A percentile compares a stretch with the other conserved stretches of the same genome.
Conservation (phyloP, 2,329 filamentous ascomycete genomes). For the Pestalotiopsis sp. region DNA sequence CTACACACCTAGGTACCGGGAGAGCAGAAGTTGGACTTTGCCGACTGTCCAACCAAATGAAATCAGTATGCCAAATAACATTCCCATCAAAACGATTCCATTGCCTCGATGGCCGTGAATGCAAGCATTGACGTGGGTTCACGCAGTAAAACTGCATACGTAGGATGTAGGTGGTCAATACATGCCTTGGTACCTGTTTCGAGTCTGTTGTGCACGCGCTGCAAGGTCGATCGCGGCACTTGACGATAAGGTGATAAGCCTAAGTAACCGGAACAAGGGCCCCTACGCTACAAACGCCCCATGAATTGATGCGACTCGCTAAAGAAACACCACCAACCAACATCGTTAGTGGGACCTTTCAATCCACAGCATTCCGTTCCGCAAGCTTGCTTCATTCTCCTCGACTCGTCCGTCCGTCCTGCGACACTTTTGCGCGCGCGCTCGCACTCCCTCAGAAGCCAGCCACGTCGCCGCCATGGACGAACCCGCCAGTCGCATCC, state of each 20-base stretch:
- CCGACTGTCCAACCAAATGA: too few relatives aligned
- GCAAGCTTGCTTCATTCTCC: neutral
- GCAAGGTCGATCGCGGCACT: neutral
- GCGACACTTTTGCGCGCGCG: neutral
- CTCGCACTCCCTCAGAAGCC: neutral
- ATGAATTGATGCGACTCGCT: neutral
- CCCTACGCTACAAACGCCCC: neutral
- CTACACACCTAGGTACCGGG: too few relatives aligned
- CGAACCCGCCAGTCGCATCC: constrained; percentile 31
- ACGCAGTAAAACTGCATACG: too few relatives aligned
- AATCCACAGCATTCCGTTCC: neutral
- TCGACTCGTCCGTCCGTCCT: neutral
- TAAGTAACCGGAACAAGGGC: neutral
- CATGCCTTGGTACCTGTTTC: too few relatives aligned
- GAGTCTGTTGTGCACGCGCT: neutral
- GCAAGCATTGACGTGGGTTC: too few relatives aligned
- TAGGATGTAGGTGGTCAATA: too few relatives aligned
- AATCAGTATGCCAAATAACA: too few relatives aligned
- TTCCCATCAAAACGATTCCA: too few relatives aligned
- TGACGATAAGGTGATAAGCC: neutral
- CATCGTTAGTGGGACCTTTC: neutral
- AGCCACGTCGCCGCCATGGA: constrained; percentile 1
- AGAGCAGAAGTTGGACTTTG: too few relatives aligned
- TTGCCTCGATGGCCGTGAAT: too few relatives aligned
- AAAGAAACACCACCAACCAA: neutral